phyloP scores from a whole-genome alignment of 345 rosid species.

The Combretum micranthum region DNA sequence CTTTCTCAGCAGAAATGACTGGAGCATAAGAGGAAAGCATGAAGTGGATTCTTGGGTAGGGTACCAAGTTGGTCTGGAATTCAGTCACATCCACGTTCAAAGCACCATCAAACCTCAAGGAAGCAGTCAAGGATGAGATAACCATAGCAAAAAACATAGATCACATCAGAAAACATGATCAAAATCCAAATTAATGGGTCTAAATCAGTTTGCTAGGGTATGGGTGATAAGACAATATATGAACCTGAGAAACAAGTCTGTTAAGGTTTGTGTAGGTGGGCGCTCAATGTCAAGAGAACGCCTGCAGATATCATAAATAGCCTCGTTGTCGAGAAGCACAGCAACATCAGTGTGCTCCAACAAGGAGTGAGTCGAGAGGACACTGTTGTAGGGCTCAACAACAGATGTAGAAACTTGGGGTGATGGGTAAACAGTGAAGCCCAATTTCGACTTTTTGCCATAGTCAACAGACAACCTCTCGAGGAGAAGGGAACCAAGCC shows the following conservation, averaged over 20 bases:
- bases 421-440: slow-evolving; percentile 78
- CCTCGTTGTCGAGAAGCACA: slow-evolving; percentile 48
- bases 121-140: slow-evolving; percentile 72
- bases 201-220: too few relatives aligned
- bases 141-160: slow-evolving; percentile 20
- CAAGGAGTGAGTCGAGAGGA: slow-evolving; percentile 66
- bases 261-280: slow-evolving; percentile 78
- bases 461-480: slow-evolving; percentile 74
- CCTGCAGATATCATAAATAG: slow-evolving; percentile 69
- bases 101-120: slow-evolving; percentile 75
- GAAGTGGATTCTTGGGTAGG: slow-evolving; percentile 79
- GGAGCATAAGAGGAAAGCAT: slow-evolving; percentile 83
- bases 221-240: too few relatives aligned
- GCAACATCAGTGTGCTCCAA: slow-evolving; percentile 73
- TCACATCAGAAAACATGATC: neutral
- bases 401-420: slow-evolving; percentile 76
- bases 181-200: too few relatives aligned
- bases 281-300: slow-evolving; percentile 68
- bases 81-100: slow-evolving; percentile 72
- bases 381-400: slow-evolving; percentile 79
- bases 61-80: slow-evolving; percentile 75
- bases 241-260: slow-evolving; percentile 68
- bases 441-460: slow-evolving; percentile 64
- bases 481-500: slow-evolving; percentile 70
- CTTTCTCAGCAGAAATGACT: slow-evolving; percentile 59